phyloP scores from a whole-genome alignment of 108 stramenopile species.

The Conticribra weissflogii region DNA sequence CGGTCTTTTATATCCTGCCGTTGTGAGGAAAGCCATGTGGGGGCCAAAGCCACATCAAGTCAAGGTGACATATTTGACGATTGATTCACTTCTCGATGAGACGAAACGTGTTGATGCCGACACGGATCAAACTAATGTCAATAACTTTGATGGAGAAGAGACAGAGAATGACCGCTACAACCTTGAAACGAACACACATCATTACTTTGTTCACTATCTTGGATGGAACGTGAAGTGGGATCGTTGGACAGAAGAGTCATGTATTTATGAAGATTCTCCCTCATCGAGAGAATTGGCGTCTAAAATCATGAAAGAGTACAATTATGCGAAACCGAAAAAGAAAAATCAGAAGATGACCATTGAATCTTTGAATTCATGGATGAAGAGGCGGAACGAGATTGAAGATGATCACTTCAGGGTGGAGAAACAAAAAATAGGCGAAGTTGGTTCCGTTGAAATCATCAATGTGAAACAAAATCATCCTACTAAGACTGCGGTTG shows the following conservation, averaged over 20 bases:
- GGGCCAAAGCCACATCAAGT: constrained; percentile 37
- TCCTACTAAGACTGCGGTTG: no score
- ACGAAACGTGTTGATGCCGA: not conserved
- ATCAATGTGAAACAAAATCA: no score
- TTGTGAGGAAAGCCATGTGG: constrained; percentile 56
- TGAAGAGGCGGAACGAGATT: constrained; percentile 21
- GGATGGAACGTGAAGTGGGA: constrained; percentile 85
- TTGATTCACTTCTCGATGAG: not conserved
- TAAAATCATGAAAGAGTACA: constrained; percentile 47
- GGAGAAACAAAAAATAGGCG: constrained; percentile 17
- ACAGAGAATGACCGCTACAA: constrained; percentile 24
- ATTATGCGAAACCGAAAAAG: constrained; percentile 31
- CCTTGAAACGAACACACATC: constrained; percentile 43
- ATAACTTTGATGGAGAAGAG: constrained; percentile 6
- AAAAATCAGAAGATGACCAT: constrained; percentile 36
- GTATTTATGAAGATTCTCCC: constrained; percentile 48
- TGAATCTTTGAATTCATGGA: constrained; percentile 16
- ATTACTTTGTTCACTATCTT: constrained; percentile 78
- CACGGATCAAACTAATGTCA: constrained; percentile 6
- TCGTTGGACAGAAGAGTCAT: constrained; percentile 70
- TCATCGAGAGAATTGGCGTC: constrained; percentile 42
- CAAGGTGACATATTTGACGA: not conserved
- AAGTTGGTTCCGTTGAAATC: no score
- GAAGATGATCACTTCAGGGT: constrained; percentile 36
- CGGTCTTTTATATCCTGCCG: constrained; percentile 64